Conservation (phyloP, 1,139 yeast genomes). For the Fermentozyma sake region DNA sequence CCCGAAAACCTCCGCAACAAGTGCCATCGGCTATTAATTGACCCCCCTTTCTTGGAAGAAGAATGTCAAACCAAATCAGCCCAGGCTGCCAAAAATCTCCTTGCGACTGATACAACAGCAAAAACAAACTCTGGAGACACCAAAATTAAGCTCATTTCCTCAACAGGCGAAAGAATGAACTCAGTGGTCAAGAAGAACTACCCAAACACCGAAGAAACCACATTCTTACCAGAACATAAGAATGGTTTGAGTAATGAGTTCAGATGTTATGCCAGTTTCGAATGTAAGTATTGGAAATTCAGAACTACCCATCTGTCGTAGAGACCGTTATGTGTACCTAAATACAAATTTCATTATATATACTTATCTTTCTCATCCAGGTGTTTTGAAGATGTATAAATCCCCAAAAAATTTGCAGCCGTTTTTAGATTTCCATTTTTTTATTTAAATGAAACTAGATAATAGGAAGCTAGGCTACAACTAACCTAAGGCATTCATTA, state of each 20-base stretch:
- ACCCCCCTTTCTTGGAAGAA: constrained; percentile 81
- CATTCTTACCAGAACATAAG: constrained; percentile 73
- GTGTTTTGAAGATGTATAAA: constrained; percentile 1
- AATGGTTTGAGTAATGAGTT: constrained; percentile 87
- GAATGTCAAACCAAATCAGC: constrained; percentile 80
- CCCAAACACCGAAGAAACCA: constrained; percentile 60
- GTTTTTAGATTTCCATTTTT: neutral
- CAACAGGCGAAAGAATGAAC: constrained; percentile 88
- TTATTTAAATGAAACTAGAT: too few relatives aligned
- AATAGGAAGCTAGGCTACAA: too few relatives aligned
- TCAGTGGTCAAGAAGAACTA: constrained; percentile 55
- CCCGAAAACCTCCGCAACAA: constrained; percentile 56
- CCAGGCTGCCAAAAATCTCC: constrained; percentile 58
- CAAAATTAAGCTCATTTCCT: constrained; percentile 56
- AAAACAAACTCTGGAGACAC: constrained; percentile 36
- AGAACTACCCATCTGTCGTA: too few relatives aligned
- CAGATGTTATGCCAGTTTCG: constrained; percentile 77
- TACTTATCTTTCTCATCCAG: neutral
- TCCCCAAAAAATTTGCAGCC: neutral
- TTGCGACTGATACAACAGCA: constrained; percentile 35
- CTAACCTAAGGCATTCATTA: too few relatives aligned
- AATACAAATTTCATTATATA: neutral
- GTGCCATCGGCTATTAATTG: constrained; percentile 73
- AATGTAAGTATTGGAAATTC: constrained; percentile 39
- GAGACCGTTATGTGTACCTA: too few relatives aligned